These are phyloP conservation scores for Plenodomus lindquistii DNA, from an alignment of 2,329 filamentous ascomycete species.

Conservation along the genomic window DNA sequence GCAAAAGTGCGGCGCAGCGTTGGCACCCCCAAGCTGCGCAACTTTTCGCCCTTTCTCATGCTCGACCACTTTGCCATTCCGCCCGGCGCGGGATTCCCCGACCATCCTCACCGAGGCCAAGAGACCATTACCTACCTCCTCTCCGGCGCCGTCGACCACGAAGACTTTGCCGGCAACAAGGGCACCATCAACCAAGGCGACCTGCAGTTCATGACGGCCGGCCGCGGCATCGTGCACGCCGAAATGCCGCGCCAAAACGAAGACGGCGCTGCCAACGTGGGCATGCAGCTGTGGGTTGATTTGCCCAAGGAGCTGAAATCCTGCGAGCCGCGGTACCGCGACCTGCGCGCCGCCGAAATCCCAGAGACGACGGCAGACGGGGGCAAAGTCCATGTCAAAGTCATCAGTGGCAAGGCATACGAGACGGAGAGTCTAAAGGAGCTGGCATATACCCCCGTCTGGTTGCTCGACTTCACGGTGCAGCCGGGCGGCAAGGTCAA, in stretches of 20 bases:
- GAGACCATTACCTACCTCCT: constrained; percentile 91
- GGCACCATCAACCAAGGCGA: constrained; percentile 88
- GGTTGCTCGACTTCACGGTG: constrained; percentile 84
- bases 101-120: constrained; percentile 82
- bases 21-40: constrained; percentile 78
- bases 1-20: constrained; percentile 86
- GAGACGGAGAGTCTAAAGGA: constrained; percentile 87
- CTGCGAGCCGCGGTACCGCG: constrained; percentile 91
- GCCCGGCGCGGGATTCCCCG: constrained; percentile 84
- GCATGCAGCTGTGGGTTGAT: constrained; percentile 95
- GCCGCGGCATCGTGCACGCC: constrained; percentile 87
- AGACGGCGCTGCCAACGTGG: constrained; percentile 77
- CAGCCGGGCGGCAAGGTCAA: constrained; percentile 75
- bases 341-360: constrained; percentile 78
- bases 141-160: constrained; percentile 83
- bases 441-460: constrained; percentile 95
- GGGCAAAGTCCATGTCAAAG: constrained; percentile 77
- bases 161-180: constrained; percentile 85
- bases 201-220: constrained; percentile 97
- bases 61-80: constrained; percentile 84
- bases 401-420: constrained; percentile 84
- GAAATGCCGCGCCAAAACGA: constrained; percentile 86
- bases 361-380: constrained; percentile 72
- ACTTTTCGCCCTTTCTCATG: constrained; percentile 94
- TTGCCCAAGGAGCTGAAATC: constrained; percentile 78